Conservation (phyloP, 108 stramenopile genomes). For the Skeletonema grethae region DNA sequence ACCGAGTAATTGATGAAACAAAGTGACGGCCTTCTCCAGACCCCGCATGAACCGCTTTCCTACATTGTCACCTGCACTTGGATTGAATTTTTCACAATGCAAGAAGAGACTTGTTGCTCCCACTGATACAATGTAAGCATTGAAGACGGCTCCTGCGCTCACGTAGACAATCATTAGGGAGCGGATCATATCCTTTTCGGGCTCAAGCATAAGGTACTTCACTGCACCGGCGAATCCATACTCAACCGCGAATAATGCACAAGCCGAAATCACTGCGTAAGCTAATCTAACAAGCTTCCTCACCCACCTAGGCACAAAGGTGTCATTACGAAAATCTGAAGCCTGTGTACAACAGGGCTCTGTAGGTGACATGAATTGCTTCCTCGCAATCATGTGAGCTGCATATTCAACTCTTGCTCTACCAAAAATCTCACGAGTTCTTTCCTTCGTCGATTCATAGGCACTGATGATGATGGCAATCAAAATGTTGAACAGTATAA, state of each 20-base stretch:
- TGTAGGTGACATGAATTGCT: slow-evolving; percentile 42
- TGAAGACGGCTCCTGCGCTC: slow-evolving; percentile 35
- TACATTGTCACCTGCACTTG: background rate
- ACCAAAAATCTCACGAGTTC: slow-evolving; percentile 29
- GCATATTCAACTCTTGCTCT: slow-evolving; percentile 48
- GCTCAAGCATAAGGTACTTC: slow-evolving; percentile 10
- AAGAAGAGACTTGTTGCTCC: slow-evolving; percentile 11
- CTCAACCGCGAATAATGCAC: slow-evolving; percentile 33
- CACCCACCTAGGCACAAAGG: slow-evolving; percentile 26
- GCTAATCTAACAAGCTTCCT: slow-evolving; percentile 12
- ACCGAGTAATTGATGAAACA: slow-evolving; percentile 38
- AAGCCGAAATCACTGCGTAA: background rate
- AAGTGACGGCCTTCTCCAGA: slow-evolving; percentile 17
- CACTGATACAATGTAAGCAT: slow-evolving; percentile 33
- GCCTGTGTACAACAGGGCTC: too few relatives aligned
- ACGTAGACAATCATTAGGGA: slow-evolving; percentile 28
- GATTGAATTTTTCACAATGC: slow-evolving; percentile 1
- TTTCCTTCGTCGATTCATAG: slow-evolving; percentile 34
- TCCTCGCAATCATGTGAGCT: slow-evolving; percentile 39
- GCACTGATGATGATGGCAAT: slow-evolving; percentile 51
- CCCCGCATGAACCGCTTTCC: slow-evolving; percentile 4
- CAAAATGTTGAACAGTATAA: slow-evolving; percentile 46
- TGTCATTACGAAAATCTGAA: slow-evolving; percentile 40
- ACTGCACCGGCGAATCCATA: slow-evolving; percentile 35
- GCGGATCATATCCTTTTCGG: slow-evolving; percentile 18